Base-by-base conservation (phyloP, 176 grass and related monocot genomes). In the Eleusine coracana region DNA sequence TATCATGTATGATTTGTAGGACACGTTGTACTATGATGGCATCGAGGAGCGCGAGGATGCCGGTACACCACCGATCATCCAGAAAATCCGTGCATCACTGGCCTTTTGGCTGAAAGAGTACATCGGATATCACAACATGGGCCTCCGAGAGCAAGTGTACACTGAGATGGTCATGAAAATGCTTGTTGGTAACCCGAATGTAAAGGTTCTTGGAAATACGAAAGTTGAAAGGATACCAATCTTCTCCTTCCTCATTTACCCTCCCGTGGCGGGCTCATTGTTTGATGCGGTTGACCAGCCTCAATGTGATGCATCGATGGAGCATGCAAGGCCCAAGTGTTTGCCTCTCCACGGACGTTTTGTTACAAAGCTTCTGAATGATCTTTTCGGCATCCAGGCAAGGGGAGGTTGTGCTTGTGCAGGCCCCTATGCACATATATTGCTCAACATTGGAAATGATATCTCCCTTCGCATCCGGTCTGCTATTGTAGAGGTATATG, bases 91-190 rank as follows among this genome's bases (percentile, higher is more conserved):
- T 3, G 83, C 90, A 8, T 89, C 90, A 1, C 73, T 92, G 13
- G 86, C 83, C 2, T 96, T 91, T 29, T 91, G 88, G 93, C 86
- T 96, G n/a, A 92, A 96, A 72, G 90, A 92, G 70, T 85, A 88
- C 69, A 12, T 92, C 3, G 93, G 90, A 0, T 62, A 70, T n/a
- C 83, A 85, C 13, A 23, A 80, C 15, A 92, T 92, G 76, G 23
- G 16, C 1, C 17, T 84, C 11, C 82, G 69, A 0, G 93, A 89
- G 85, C 61, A 46, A 14, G 38, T 69, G 29, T 87, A 82, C 70
- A 42, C 83, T 0, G 70, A 88, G 39, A 48, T 72, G 28, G 93
- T 90, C 1, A 80, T 89, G 40, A 49, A 51, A 40, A 73, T 66
- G 66, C 86, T 96, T 0, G 13, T 21, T 15, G 6, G 15, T 5